Evolutionary conservation across 306 rosid genomes (phyloP).

Genomic region (Hylodesmum podocarpum): DNA sequence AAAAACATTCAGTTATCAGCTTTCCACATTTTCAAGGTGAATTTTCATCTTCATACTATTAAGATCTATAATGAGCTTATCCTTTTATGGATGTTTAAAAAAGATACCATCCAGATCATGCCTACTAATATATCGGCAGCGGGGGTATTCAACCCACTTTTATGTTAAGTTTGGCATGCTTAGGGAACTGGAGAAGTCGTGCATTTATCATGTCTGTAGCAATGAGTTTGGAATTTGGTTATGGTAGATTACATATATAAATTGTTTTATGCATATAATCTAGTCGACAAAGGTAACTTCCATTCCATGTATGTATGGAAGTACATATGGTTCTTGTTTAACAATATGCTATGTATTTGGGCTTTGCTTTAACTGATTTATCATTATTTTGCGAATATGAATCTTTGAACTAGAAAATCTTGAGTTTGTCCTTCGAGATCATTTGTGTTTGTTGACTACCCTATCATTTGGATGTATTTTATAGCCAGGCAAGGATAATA

Average conservation of each 20-base stretch:
- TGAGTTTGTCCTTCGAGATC: neutral
- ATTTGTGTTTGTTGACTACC: neutral
- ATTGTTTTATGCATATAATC: neutral
- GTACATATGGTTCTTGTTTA: neutral
- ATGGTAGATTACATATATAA: neutral
- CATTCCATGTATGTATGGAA: neutral
- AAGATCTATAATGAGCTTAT: slow-evolving; percentile 14
- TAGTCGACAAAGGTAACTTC: neutral
- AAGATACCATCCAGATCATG: neutral
- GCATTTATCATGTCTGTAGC: neutral
- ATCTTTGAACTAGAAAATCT: neutral
- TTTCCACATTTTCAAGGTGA: slow-evolving; percentile 98
- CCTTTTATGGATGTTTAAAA: slow-evolving; percentile 9
- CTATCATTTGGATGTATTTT: neutral
- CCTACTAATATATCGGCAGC: neutral
- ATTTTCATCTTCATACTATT: neutral
- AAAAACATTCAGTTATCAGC: slow-evolving; percentile 90
- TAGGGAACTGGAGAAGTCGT: neutral
- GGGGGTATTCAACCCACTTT: neutral
- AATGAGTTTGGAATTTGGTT: neutral
- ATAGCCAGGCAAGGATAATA: neutral
- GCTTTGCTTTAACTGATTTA: neutral
- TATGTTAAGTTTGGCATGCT: neutral
- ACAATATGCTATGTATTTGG: neutral
- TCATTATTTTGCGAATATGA: neutral